Evolutionary conservation across 1,284 basidiomycete genomes (phyloP).

Genomic region (Irpex rosettiformis): DNA sequence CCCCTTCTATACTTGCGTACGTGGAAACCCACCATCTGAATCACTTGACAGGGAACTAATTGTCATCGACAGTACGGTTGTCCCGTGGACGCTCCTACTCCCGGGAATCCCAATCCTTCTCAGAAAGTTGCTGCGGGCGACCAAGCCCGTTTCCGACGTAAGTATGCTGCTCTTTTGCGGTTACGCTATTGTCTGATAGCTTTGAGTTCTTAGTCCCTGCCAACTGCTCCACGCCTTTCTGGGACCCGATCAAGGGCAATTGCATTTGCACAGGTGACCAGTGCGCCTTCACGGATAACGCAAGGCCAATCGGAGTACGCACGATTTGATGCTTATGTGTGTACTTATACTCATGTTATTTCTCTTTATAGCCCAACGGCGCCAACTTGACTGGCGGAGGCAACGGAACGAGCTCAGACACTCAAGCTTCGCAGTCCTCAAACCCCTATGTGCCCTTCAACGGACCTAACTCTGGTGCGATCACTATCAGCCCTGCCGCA

Average conservation of each 20-base stretch:
- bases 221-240: constrained; percentile 78
- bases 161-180: constrained; percentile 24
- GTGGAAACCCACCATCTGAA: constrained; percentile 22
- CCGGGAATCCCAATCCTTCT: constrained; percentile 60
- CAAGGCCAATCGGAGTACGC: constrained; percentile 66
- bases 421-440: constrained; percentile 23
- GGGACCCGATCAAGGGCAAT: constrained; percentile 66
- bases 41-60: background rate
- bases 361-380: constrained; percentile 54
- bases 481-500: constrained; percentile 1
- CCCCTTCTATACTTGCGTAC: constrained; percentile 74
- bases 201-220: constrained; percentile 45
- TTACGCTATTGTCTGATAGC: background rate
- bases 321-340: background rate
- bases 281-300: constrained; percentile 62
- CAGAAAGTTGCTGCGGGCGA: constrained; percentile 46
- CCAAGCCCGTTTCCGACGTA: constrained; percentile 49
- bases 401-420: constrained; percentile 23
- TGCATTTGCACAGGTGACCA: constrained; percentile 56
- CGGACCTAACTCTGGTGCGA: constrained; percentile 21
- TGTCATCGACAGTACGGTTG: constrained; percentile 59
- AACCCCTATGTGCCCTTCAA: constrained; percentile 51
- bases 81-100: constrained; percentile 51
- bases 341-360: constrained; percentile 1
- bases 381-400: constrained; percentile 66